phyloP scores from a whole-genome alignment of 805 yeast species.

The Candida ipomoeae region DNA sequence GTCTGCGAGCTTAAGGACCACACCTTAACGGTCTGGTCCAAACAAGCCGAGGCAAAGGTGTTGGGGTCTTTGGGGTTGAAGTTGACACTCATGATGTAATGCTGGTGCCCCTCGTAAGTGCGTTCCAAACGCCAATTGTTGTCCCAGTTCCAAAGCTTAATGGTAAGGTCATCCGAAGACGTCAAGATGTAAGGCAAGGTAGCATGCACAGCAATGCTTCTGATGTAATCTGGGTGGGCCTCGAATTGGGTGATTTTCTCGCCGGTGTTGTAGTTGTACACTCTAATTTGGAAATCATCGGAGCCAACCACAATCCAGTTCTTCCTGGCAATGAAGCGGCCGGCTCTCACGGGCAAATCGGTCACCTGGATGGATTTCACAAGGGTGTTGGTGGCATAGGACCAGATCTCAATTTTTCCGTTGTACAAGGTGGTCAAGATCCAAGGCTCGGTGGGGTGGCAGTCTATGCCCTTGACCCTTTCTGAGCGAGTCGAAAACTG shows the following conservation, averaged over 20 bases:
- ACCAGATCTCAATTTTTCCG: conserved; percentile 91
- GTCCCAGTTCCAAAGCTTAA: conserved; percentile 98
- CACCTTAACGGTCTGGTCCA: conserved; percentile 93
- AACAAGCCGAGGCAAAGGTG: conserved; percentile 95
- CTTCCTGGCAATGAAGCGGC: conserved; percentile 90
- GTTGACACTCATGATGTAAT: conserved; percentile 89
- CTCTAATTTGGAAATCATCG: conserved; percentile 92
- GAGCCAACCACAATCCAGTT: conserved; percentile 96
- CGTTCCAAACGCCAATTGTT: conserved; percentile 86
- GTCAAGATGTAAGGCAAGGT: conserved; percentile 85
- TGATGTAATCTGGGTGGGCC: conserved; percentile 96
- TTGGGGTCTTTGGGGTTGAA: conserved; percentile 97
- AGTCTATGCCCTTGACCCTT: conserved; percentile 95
- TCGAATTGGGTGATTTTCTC: conserved; percentile 94
- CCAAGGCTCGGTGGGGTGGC: conserved; percentile 99
- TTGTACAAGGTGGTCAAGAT: conserved; percentile 84
- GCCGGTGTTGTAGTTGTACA: conserved; percentile 91
- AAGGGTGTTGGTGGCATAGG: conserved; percentile 77
- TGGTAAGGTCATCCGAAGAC: conserved; percentile 85
- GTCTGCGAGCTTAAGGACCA: conserved; percentile 88
- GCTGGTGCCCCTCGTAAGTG: conserved; percentile 91
- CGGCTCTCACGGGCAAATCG: conserved; percentile 94
- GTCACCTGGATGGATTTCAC: conserved; percentile 91
- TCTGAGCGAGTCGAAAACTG: conserved; percentile 88
- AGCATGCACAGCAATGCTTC: conserved; percentile 92